Percentiles rank a stretch among this genome's conserved stretches.
phyloP scores from a whole-genome alignment of 2,329 filamentous ascomycete species.

The Harringtonia lauricola region DNA sequence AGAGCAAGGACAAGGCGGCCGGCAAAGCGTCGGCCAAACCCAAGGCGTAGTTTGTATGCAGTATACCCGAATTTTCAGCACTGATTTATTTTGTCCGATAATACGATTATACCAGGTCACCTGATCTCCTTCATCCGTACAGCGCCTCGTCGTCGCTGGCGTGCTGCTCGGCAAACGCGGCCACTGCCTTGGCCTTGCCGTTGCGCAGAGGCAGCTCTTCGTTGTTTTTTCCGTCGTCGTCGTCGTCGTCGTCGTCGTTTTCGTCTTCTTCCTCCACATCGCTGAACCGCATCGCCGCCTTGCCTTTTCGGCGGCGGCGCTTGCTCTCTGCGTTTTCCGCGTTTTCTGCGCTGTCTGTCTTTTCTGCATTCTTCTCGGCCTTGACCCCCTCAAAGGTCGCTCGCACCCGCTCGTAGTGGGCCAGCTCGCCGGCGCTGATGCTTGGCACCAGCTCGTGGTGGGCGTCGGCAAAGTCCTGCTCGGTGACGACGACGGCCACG shows the following conservation, averaged over 20 bases:
- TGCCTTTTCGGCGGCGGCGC: constrained; percentile 19
- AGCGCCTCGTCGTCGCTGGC: constrained; percentile 46
- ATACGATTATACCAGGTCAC: too few species aligned
- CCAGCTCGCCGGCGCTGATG: constrained; percentile 83
- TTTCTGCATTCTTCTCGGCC: constrained; percentile 24
- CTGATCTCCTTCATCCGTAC: constrained; percentile 29
- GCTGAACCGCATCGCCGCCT: constrained; percentile 38
- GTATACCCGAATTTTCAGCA: background rate
- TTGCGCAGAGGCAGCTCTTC: too few species aligned
- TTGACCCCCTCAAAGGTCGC: constrained; percentile 70
- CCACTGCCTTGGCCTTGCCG: constrained; percentile 36
- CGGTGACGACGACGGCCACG: constrained; percentile 75
- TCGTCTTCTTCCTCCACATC: constrained; percentile 43
- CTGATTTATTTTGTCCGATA: too few species aligned
- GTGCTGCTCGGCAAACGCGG: constrained; percentile 35
- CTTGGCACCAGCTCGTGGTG: constrained; percentile 81
- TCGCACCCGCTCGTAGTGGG: constrained; percentile 81
- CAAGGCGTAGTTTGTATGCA: background rate
- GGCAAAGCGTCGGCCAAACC: too few species aligned
- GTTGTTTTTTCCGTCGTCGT: too few species aligned
- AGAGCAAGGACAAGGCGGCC: background rate
- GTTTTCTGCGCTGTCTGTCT: constrained; percentile 16
- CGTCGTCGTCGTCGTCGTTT: constrained; percentile 29
- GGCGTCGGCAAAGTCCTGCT: constrained; percentile 77
- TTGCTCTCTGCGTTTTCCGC: background rate